Evolutionary conservation across 768 basidiomycete genomes (phyloP).

Genomic region (Mycena galericulata): DNA sequence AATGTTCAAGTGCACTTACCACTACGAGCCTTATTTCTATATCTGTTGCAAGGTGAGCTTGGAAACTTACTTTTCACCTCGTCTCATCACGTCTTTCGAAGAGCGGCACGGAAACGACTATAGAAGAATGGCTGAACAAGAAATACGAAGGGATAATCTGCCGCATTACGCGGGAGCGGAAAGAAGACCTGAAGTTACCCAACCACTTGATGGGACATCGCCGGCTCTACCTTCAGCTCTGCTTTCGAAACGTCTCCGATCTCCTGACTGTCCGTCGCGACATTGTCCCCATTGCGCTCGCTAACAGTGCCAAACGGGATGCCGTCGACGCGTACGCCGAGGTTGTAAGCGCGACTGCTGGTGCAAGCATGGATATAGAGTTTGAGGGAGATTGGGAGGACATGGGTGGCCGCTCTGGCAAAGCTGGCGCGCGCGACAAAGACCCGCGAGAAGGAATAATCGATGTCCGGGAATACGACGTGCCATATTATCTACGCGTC

Average conservation of each 20-base stretch:
- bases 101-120: conserved; percentile 87
- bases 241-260: conserved; percentile 94
- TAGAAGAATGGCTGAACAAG: conserved; percentile 97
- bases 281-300: conserved; percentile 87
- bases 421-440: conserved; percentile 60
- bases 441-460: conserved; percentile 94
- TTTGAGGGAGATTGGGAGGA: conserved; percentile 75
- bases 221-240: conserved; percentile 87
- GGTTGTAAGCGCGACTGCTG: conserved; percentile 85
- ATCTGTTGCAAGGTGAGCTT: conserved; percentile 88
- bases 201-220: conserved; percentile 98
- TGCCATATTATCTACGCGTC: conserved; percentile 98
- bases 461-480: conserved; percentile 96
- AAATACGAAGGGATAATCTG: conserved; percentile 90
- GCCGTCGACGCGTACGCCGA: conserved; percentile 99
- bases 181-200: conserved; percentile 94
- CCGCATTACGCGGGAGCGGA: conserved; percentile 83
- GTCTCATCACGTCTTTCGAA: conserved; percentile 43
- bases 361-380: conserved; percentile 74
- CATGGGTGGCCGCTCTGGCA: conserved; percentile 48
- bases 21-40: conserved; percentile 95
- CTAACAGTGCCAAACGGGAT: conserved; percentile 92
- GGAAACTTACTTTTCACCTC: not conserved
- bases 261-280: conserved; percentile 90
- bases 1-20: conserved; percentile 94